Conservation (phyloP, 148 eudicot genomes). For the Rhododendron griersonianum region DNA sequence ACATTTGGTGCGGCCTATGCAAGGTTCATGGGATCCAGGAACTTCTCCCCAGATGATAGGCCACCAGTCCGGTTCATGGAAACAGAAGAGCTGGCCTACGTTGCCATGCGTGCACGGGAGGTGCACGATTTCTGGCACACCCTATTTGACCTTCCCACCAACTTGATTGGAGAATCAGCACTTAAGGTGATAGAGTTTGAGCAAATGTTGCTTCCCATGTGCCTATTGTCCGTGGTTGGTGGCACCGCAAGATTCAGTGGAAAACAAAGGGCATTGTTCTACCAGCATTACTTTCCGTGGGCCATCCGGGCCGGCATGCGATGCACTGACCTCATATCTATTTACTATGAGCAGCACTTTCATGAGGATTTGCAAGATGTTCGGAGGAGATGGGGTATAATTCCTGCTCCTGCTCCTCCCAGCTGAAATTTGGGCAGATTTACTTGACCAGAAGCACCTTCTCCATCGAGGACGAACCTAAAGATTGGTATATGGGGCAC, state of each 20-base stretch:
- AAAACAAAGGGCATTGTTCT: constrained; percentile 72
- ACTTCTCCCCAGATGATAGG: constrained; percentile 89
- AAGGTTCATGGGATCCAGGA: constrained; percentile 90
- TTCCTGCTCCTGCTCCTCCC: constrained; percentile 63
- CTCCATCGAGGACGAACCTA: neutral
- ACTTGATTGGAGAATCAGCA: constrained; percentile 89
- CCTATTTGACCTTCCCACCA: constrained; percentile 84
- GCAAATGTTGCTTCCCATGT: constrained; percentile 95
- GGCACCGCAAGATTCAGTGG: constrained; percentile 76
- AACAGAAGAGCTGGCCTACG: constrained; percentile 77
- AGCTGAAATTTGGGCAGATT: constrained; percentile 5
- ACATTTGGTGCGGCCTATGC: constrained; percentile 96
- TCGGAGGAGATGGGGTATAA: constrained; percentile 74
- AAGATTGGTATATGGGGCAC: neutral
- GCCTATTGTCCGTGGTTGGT: constrained; percentile 77
- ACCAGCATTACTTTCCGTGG: constrained; percentile 89
- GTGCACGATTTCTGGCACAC: constrained; percentile 99
- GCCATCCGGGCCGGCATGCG: constrained; percentile 74
- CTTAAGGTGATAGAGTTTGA: constrained; percentile 92
- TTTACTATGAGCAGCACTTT: constrained; percentile 86
- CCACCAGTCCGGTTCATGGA: constrained; percentile 93
- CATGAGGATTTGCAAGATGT: constrained; percentile 78
- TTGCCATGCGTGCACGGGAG: constrained; percentile 86
- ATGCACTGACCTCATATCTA: constrained; percentile 70
- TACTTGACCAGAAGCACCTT: neutral